phyloP scores from a whole-genome alignment of 2,329 filamentous ascomycete genomes.

The Aspergillus piperis region DNA sequence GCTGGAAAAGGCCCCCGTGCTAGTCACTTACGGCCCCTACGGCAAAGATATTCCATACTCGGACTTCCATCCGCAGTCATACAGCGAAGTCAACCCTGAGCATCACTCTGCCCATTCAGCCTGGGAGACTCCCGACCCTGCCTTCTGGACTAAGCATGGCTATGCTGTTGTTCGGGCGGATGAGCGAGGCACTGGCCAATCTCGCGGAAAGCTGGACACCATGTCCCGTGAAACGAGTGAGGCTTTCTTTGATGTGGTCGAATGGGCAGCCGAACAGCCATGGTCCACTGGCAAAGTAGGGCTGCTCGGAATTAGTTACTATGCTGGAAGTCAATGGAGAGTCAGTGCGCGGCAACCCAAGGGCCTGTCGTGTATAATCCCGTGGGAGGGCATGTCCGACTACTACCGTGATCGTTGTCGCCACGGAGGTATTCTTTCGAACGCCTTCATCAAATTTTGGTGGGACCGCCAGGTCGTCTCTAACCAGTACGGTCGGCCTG shows the following conservation, averaged over 20 bases:
- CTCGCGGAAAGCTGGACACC: conserved; percentile 54
- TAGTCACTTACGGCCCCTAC: conserved; percentile 73
- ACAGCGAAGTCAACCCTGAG: conserved; percentile 54
- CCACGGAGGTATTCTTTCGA: conserved; percentile 63
- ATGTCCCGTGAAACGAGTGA: conserved; percentile 57
- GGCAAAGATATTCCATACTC: conserved; percentile 71
- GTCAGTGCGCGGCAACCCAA: conserved; percentile 56
- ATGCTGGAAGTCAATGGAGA: conserved; percentile 57
- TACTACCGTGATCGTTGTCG: conserved; percentile 61
- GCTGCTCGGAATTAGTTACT: conserved; percentile 55
- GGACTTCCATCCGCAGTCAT: conserved; percentile 54
- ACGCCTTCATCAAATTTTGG: conserved; percentile 64
- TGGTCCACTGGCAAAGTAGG: conserved; percentile 57
- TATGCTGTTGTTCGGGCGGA: conserved; percentile 60
- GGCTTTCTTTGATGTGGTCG: conserved; percentile 54
- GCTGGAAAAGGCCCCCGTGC: conserved; percentile 53
- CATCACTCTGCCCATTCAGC: conserved; percentile 58
- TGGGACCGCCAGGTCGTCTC: conserved; percentile 67
- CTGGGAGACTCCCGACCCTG: conserved; percentile 62
- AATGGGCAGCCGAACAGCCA: conserved; percentile 54
- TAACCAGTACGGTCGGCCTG: conserved; percentile 67
- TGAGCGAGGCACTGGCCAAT: conserved; percentile 55
- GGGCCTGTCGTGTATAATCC: conserved; percentile 54
- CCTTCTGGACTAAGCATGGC: conserved; percentile 57
- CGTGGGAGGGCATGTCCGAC: conserved; percentile 60